Evolutionary conservation across 345 rosid species (phyloP).

Genomic region (Barbarea vulgaris): DNA sequence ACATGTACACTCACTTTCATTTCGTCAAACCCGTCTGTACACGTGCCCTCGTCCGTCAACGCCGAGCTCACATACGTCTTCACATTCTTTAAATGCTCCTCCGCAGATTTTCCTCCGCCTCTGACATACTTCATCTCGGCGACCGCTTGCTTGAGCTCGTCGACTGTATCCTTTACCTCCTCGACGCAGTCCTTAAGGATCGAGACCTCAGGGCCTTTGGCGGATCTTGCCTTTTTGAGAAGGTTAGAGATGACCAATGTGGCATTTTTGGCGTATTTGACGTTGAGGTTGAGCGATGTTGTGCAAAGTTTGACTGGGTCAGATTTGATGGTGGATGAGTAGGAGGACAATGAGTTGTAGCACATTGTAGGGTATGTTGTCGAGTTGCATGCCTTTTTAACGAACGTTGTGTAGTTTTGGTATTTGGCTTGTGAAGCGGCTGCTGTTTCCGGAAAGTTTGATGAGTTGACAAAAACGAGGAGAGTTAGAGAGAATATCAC

Average conservation of each 20-base stretch:
- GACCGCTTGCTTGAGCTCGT: conserved; percentile 57
- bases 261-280: conserved; percentile 43
- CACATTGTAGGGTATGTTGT: conserved; percentile 61
- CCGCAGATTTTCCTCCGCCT: conserved; percentile 23
- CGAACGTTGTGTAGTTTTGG: conserved; percentile 46
- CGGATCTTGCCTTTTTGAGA: conserved; percentile 30
- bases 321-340: conserved; percentile 51
- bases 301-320: conserved; percentile 58
- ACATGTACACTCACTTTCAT: conserved; percentile 42
- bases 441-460: conserved; percentile 7
- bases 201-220: conserved; percentile 41
- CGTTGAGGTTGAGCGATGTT: conserved; percentile 51
- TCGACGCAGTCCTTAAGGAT: conserved; percentile 54
- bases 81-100: conserved; percentile 47
- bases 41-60: conserved; percentile 65
- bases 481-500: conserved; percentile 26
- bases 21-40: conserved; percentile 67
- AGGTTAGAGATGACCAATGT: conserved; percentile 38
- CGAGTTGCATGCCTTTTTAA: conserved; percentile 56
- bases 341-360: conserved; percentile 52
- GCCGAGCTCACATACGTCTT: conserved; percentile 77
- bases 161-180: conserved; percentile 50
- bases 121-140: conserved; percentile 40
- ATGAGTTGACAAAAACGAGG: conserved; percentile 25
- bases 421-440: conserved; percentile 38